These are phyloP conservation scores for Musa balbisiana DNA, from an alignment of 202 grass and related monocot genomes.

Conservation along the genomic window DNA sequence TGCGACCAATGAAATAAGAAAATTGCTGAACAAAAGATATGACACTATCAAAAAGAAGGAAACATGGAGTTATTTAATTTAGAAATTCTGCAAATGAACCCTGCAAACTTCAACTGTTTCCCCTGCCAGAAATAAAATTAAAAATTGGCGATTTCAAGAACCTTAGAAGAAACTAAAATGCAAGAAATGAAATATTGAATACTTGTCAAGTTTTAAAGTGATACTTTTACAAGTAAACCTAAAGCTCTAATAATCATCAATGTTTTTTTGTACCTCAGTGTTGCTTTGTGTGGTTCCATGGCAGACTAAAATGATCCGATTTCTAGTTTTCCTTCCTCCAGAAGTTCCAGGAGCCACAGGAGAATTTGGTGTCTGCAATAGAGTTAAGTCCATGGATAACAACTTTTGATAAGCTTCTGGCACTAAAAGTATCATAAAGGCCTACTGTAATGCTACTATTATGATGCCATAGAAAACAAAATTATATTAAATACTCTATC, in stretches of 20 bases:
- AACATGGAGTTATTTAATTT: background rate
- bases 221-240: background rate
- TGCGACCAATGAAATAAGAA: background rate
- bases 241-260: background rate
- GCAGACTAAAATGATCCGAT: constrained; percentile 67
- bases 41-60: background rate
- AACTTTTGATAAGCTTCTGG: background rate
- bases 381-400: background rate
- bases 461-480: background rate
- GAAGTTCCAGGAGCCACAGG: constrained; percentile 48
- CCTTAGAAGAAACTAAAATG: too few relatives aligned
- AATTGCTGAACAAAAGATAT: background rate
- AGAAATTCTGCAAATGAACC: background rate
- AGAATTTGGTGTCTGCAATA: constrained; percentile 66
- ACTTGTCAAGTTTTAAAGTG: background rate
- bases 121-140: background rate
- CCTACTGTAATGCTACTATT: background rate
- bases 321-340: constrained; percentile 64
- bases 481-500: background rate
- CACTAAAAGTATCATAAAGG: background rate
- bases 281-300: constrained; percentile 62
- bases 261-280: constrained; percentile 35
- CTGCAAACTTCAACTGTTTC: background rate
- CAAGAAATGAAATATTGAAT: too few relatives aligned
- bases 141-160: too few relatives aligned